These are phyloP conservation scores for Dendrobium nobile DNA, from an alignment of 106 monocot genomes.

Conservation along the genomic window DNA sequence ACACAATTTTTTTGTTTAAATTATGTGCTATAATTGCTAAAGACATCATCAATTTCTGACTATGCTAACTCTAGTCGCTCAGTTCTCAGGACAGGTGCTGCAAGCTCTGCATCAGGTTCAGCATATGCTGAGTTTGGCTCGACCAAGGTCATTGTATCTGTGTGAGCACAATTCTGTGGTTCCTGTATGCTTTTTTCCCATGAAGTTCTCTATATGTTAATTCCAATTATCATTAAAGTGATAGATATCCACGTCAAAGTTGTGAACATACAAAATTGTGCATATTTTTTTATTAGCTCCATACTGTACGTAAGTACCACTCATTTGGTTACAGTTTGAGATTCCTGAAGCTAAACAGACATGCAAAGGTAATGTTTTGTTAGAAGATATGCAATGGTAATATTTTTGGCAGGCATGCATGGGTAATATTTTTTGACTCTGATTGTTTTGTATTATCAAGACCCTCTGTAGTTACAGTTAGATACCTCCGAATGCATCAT, in stretches of 20 bases:
- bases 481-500: too few species aligned
- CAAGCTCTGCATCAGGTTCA: constrained; percentile 80
- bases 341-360: not conserved
- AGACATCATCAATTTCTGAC: not conserved
- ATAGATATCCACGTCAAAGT: not conserved
- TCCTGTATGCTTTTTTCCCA: not conserved
- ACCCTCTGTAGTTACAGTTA: too few species aligned
- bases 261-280: not conserved
- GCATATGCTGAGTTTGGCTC: constrained; percentile 94
- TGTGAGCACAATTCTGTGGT: constrained; percentile 41
- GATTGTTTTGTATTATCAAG: too few species aligned
- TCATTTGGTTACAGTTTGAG: not conserved
- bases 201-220: not conserved
- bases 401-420: too few species aligned
- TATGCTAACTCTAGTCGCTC: constrained; percentile 16
- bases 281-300: not conserved
- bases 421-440: too few species aligned
- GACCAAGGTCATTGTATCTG: constrained; percentile 94
- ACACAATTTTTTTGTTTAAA: not conserved
- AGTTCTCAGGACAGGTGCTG: constrained; percentile 74
- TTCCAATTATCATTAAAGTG: not conserved
- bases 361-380: too few species aligned
- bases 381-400: too few species aligned
- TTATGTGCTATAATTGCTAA: not conserved
- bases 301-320: not conserved